These are phyloP conservation scores for Kwoniella botswanensis DNA, from an alignment of 768 basidiomycete genomes.

Conservation along the genomic window DNA sequence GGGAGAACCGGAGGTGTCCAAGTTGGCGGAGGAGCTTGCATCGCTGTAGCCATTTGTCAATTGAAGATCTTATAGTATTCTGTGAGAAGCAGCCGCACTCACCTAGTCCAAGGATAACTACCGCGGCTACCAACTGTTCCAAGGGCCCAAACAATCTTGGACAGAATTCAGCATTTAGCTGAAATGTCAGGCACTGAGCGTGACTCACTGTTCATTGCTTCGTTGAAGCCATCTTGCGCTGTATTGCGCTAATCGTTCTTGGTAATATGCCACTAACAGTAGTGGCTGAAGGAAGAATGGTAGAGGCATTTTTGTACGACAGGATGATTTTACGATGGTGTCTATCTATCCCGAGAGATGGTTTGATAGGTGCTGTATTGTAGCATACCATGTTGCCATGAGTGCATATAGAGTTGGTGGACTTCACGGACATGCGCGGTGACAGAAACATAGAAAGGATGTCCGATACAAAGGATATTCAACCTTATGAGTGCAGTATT, in stretches of 20 bases:
- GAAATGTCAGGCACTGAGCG: background rate
- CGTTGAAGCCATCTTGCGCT: constrained; percentile 20
- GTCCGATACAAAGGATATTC: background rate
- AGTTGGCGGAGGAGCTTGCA: constrained; percentile 23
- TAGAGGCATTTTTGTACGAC: constrained; percentile 25
- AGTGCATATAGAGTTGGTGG: background rate
- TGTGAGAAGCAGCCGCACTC: background rate
- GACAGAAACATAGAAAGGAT: constrained; percentile 9
- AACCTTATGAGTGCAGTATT: background rate
- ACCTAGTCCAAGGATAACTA: constrained; percentile 44
- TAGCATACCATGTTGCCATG: background rate
- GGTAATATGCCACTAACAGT: constrained; percentile 33
- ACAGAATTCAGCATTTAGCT: background rate
- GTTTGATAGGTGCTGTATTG: too few species aligned
- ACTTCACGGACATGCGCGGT: too few species aligned
- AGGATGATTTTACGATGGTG: background rate
- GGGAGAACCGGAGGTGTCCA: constrained; percentile 7
- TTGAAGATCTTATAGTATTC: too few species aligned
- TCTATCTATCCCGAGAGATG: too few species aligned
- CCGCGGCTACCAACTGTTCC: constrained; percentile 39
- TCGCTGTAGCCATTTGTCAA: constrained; percentile 2
- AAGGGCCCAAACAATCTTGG: constrained; percentile 47
- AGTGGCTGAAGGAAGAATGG: constrained; percentile 44
- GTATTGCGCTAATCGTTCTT: constrained; percentile 12
- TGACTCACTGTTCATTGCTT: constrained; percentile 25